Percentiles rank a stretch among this genome's conserved stretches.
Conservation (phyloP, 805 yeast species). For the Barnettozyma vustinii region DNA sequence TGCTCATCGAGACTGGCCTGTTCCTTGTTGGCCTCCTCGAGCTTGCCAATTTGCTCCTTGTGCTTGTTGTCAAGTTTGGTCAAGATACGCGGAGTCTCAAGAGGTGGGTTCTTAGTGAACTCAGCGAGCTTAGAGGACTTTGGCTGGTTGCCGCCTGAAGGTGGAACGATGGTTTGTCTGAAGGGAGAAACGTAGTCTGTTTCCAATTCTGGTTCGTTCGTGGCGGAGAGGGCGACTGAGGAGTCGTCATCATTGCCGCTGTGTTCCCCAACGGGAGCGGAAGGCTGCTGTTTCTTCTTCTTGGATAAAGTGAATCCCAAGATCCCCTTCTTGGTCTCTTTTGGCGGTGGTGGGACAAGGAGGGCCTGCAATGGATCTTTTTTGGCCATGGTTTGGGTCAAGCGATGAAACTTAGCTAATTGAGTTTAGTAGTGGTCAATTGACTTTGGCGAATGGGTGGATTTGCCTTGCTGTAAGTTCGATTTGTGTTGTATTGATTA, state of each 20-base stretch:
- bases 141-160: neutral
- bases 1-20: slow-evolving; percentile 1
- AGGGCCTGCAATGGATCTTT: neutral
- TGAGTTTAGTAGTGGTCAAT: neutral
- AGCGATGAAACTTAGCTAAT: neutral
- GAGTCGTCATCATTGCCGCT: neutral
- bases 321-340: slow-evolving; percentile 8
- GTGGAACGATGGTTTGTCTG: neutral
- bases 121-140: slow-evolving; percentile 2
- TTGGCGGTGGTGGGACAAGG: neutral
- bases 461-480: neutral
- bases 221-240: neutral
- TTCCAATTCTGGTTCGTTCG: neutral
- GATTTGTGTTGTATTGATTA: too few species aligned
- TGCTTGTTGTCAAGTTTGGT: slow-evolving; percentile 9
- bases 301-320: slow-evolving; percentile 7
- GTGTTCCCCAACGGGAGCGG: neutral
- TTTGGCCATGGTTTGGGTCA: neutral
- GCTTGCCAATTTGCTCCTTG: slow-evolving; percentile 2
- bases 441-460: neutral
- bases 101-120: neutral
- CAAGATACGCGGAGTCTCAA: slow-evolving; percentile 6
- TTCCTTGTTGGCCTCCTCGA: slow-evolving; percentile 6
- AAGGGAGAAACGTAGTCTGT: neutral
- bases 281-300: slow-evolving; percentile 4